Base-by-base conservation (phyloP, 225 moss, liverwort and hornwort species). In the Thuidium tamariscinum region DNA sequence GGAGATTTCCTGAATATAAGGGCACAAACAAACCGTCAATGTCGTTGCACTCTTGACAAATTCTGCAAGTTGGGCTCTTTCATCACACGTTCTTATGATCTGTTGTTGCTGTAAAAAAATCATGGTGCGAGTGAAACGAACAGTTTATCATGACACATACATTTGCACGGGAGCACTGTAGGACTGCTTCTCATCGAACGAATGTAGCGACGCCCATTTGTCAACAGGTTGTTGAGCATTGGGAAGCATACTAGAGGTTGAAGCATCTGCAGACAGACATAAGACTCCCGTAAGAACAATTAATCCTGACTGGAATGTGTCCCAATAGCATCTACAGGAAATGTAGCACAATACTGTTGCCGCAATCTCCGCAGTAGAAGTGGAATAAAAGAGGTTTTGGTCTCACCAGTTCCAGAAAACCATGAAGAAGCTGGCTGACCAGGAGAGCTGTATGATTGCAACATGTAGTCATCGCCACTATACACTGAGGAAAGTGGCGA, bases 331-430 rank as follows among this genome's bases (percentile, higher is more conserved):
- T 62, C 73, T 71, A 39, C 32, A 49, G 9, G 39, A 64, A 66
- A 65, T 41, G 34, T 56, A 75, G n/a, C 60, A 86, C 67, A 57
- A n/a, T 32, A 62, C 29, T 68, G 52, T 73, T 64, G 79, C 79
- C 79, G 48, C 18, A 74, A 52, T 66, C 64, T 85, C 81, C 79
- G 9, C 82, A 77, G 54, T 62, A 66, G 70, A 86, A 85, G 78
- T 27, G 61, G 66, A 76, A 56, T 27, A 49, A 34, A 66, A 62
- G 78, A 87, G 25, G 59, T 46, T 29, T 49, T 70, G 74, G 63
- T 23, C 85, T 88, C 73, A 94, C 93, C 92, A 77, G 84, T 85
- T 88, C 89, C 89, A 72, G 93, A 36, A 89, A 91, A 89, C 93
- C 93, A 94, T 44, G 88, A 77, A 62, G 92, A 85, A 51, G 84